Conservation (phyloP, 495 filamentous ascomycete genomes). For the Clavariopsis aquatica region DNA sequence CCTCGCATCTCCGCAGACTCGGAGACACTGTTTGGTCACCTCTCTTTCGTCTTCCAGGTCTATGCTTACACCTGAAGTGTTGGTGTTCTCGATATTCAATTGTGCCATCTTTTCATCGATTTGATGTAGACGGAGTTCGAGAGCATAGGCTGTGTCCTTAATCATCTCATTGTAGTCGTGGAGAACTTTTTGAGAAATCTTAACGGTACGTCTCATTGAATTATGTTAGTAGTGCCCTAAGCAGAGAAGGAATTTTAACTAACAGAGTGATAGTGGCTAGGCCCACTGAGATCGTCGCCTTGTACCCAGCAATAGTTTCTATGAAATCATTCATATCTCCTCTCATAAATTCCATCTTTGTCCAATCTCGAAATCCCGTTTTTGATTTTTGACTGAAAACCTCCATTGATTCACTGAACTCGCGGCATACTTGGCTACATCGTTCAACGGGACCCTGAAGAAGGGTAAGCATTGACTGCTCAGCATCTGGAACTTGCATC, state of each 20-base stretch:
- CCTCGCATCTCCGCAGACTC: not conserved
- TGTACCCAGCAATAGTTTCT: not conserved
- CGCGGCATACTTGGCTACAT: conserved; percentile 1
- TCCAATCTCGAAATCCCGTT: not conserved
- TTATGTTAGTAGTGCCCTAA: not conserved
- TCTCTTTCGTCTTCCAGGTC: not conserved
- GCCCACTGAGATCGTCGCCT: not conserved
- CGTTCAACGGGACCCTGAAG: not conserved
- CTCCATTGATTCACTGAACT: not conserved
- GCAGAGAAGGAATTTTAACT: not conserved
- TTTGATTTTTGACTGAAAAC: not conserved
- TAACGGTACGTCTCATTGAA: not conserved
- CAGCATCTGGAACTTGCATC: not conserved
- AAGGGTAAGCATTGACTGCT: not conserved
- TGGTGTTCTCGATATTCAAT: not conserved
- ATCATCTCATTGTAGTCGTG: conserved; percentile 3
- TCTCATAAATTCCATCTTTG: conserved; percentile 5
- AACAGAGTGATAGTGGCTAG: not conserved
- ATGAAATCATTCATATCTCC: conserved; percentile 5
- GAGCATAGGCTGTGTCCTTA: not conserved
- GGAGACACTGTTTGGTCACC: not conserved
- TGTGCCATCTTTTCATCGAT: not conserved
- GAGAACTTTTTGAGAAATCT: not conserved
- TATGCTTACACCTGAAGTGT: conserved; percentile 3
- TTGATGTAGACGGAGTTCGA: not conserved